Evolutionary conservation across 805 yeast species (phyloP).

Genomic region (Maudiozyma serrabonitensis): DNA sequence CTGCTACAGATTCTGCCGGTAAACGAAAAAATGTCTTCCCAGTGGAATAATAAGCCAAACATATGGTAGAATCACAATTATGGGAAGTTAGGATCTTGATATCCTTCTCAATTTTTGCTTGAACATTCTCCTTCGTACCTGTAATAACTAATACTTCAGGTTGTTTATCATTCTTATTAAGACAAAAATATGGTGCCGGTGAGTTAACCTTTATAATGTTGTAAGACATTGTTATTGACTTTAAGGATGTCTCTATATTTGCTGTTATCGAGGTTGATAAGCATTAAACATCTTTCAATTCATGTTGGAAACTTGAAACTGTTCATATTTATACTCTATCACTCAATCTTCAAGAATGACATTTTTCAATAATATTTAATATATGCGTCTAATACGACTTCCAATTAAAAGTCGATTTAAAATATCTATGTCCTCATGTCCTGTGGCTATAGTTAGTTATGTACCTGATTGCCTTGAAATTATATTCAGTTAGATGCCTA

Average conservation of each 20-base stretch:
- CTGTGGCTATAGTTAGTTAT: no score
- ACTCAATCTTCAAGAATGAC: no score
- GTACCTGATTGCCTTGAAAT: no score
- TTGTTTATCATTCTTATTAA: constrained; percentile 18
- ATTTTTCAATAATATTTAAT: no score
- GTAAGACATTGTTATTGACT: not conserved
- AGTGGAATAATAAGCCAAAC: constrained; percentile 67
- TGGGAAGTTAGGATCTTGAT: constrained; percentile 65
- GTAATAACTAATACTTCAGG: constrained; percentile 34
- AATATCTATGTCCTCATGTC: no score
- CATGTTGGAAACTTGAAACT: no score
- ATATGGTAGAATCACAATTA: constrained; percentile 62
- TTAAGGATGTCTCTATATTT: not conserved
- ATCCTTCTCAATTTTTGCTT: constrained; percentile 57
- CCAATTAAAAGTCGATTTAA: no score
- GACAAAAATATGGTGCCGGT: constrained; percentile 18
- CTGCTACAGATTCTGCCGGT: constrained; percentile 32
- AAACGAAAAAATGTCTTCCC: constrained; percentile 37
- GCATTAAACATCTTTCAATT: no score
- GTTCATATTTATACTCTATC: no score
- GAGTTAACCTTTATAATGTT: constrained; percentile 6
- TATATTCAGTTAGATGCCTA: no score
- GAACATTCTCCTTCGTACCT: constrained; percentile 70
- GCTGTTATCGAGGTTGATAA: no score
- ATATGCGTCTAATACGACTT: no score